Base-by-base conservation (phyloP, 2,329 filamentous ascomycete species). In the Daldinia eschscholtzii region DNA sequence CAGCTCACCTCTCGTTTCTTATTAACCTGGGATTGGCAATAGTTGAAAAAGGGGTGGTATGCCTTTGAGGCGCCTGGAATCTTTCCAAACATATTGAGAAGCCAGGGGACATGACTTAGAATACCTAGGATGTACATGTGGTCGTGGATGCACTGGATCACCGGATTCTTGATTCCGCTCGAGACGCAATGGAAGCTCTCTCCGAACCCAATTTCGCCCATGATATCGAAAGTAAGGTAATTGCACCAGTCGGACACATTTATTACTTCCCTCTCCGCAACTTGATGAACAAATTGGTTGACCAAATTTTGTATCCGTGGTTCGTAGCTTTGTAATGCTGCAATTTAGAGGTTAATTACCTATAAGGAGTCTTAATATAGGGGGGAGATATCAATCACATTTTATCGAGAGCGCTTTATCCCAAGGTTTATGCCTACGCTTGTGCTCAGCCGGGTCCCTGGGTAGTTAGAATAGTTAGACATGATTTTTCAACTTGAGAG, bases 51-150 rank as follows among this genome's bases (percentile, higher is more conserved):
- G 1, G 74, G 71, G 0, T 70, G 61, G 28, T 77, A 80, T 5
- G 69, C 73, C 0, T 72, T 64, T 1, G 75, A 70, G 1, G 75
- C 75, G 1, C 76, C 75, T 0, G 80, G 80, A 1, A 81, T 76
- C 5, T 67, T 70, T 1, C 70, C 61, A 2, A 80, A 50, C 3
- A 81, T 33, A 50, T 77, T 75, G 7, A 80, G 37, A 2, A 81
- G 37, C 79, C 80, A 82, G 0, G 81, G 80, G 0, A 81, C 70
- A 4, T 75, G 74, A 15, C 71, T 72, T 20, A 81, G 35, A 10
- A 80, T 57, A 0, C 78, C 79, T 1, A 82, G 26, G 26, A 77
- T 64, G 4, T 69, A 68, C 74, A 83, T 79, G 33, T 80, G 75
- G 0, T 74, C 72, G 61, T 81, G 81, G 2, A 83, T 71, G 1